Conservation (phyloP, 192 early-diverging fungal genomes). For the Fimicolochytrium jonesii region DNA sequence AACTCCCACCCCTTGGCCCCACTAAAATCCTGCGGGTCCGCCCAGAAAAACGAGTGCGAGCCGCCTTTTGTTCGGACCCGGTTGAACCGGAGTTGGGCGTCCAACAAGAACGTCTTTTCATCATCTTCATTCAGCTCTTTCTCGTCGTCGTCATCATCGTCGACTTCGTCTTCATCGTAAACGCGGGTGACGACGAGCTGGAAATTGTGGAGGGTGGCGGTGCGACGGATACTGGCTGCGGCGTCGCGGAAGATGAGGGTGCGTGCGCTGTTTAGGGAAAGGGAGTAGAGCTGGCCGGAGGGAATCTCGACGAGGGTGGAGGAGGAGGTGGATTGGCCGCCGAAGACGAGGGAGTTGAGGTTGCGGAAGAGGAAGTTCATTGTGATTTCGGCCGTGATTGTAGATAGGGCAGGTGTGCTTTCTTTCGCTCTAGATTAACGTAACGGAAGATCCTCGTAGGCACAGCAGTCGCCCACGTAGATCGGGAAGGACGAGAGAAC, state of each 20-base stretch:
- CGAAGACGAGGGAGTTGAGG: slow-evolving; percentile 66
- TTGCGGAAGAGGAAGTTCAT: slow-evolving; percentile 66
- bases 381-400: background rate
- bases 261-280: slow-evolving; percentile 28
- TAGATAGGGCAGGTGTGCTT: background rate
- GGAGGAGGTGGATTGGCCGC: slow-evolving; percentile 35
- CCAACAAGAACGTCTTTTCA: slow-evolving; percentile 69
- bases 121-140: slow-evolving; percentile 57
- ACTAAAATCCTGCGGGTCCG: slow-evolving; percentile 43
- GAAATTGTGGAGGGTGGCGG: slow-evolving; percentile 61
- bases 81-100: slow-evolving; percentile 38
- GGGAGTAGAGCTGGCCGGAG: slow-evolving; percentile 53
- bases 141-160: slow-evolving; percentile 48
- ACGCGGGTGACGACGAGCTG: slow-evolving; percentile 72
- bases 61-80: slow-evolving; percentile 14
- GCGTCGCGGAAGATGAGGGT: slow-evolving; percentile 62
- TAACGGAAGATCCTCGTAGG: too few relatives aligned
- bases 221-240: slow-evolving; percentile 62
- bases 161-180: slow-evolving; percentile 73
- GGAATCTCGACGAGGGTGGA: slow-evolving; percentile 46
- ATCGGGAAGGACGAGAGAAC: too few relatives aligned
- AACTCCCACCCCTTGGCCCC: slow-evolving; percentile 27
- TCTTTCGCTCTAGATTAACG: too few relatives aligned
- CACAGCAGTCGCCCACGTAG: too few relatives aligned
- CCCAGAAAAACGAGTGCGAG: slow-evolving; percentile 43